Percentiles rank a stretch among this genome's conserved stretches.
Evolutionary conservation across 257 asterid genomes (phyloP).

Genomic region (Forsythia viridissima): DNA sequence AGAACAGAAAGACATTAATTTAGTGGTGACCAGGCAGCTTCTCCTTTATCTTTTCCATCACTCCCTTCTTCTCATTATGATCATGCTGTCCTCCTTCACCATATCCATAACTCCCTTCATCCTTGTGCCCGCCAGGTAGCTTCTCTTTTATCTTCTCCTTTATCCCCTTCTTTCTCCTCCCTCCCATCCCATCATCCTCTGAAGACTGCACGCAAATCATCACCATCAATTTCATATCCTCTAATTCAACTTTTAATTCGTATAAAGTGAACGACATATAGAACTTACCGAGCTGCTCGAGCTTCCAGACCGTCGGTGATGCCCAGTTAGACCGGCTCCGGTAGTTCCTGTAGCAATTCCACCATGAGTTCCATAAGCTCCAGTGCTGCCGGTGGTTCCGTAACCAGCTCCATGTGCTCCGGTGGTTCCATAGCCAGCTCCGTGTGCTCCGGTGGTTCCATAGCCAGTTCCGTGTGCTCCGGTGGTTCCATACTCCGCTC

Average conservation of each 20-base stretch:
- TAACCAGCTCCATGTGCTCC: conserved; percentile 15
- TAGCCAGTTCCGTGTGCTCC: neutral
- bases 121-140: conserved; percentile 51
- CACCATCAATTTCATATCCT: too few relatives aligned
- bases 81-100: conserved; percentile 32
- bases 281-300: conserved; percentile 45
- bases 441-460: conserved; percentile 17
- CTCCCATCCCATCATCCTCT: conserved; percentile 60
- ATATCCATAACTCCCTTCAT: conserved; percentile 22
- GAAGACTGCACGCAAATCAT: conserved; percentile 17
- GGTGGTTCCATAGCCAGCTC: conserved; percentile 15
- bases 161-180: conserved; percentile 61
- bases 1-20: neutral
- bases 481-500: conserved; percentile 3
- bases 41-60: conserved; percentile 79
- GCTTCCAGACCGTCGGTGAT: conserved; percentile 50
- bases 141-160: conserved; percentile 55
- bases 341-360: conserved; percentile 22
- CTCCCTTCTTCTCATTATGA: conserved; percentile 67
- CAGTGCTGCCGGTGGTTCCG: conserved; percentile 22
- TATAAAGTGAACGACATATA: too few relatives aligned
- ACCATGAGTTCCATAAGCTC: conserved; percentile 24
- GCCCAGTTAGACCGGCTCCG: conserved; percentile 22
- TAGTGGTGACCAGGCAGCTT: conserved; percentile 55
- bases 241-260: too few relatives aligned